Evolutionary conservation across 2,329 filamentous ascomycete species (phyloP).

Genomic region (Monilinia fructigena): DNA sequence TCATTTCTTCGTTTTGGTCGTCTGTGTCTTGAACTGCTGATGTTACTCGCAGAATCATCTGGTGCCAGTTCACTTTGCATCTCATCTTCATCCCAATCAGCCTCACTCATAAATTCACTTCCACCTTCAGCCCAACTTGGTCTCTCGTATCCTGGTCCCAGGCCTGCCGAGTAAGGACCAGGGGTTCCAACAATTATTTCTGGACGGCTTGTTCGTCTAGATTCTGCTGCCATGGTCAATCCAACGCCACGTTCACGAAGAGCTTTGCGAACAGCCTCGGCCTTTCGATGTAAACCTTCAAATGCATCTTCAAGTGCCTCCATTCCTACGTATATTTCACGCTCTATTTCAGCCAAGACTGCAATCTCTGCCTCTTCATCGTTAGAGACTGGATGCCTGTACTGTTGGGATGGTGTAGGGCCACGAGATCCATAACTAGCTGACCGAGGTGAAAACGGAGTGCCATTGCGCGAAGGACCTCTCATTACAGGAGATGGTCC

Average conservation of each 20-base stretch:
- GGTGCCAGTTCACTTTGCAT: slow-evolving; percentile 64
- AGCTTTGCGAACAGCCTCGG: slow-evolving; percentile 74
- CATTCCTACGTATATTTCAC: slow-evolving; percentile 92
- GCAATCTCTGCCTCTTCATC: slow-evolving; percentile 94
- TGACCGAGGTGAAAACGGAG: slow-evolving; percentile 38
- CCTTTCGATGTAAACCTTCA: slow-evolving; percentile 82
- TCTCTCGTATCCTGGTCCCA: slow-evolving; percentile 40
- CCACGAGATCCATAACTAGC: slow-evolving; percentile 48
- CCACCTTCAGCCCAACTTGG: slow-evolving; percentile 35
- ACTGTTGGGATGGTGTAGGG: slow-evolving; percentile 54
- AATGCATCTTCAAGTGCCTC: slow-evolving; percentile 92
- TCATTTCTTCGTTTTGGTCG: slow-evolving; percentile 67
- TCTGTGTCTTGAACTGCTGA: slow-evolving; percentile 67
- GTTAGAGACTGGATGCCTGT: slow-evolving; percentile 68
- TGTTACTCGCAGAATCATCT: slow-evolving; percentile 79
- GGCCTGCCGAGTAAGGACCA: slow-evolving; percentile 39
- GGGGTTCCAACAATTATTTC: slow-evolving; percentile 45
- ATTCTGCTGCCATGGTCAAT: slow-evolving; percentile 46
- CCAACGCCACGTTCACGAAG: slow-evolving; percentile 82
- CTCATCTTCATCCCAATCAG: slow-evolving; percentile 46
- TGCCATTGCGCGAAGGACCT: slow-evolving; percentile 36
- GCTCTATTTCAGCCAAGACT: slow-evolving; percentile 84
- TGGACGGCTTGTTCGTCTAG: slow-evolving; percentile 33
- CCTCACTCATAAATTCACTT: slow-evolving; percentile 50
- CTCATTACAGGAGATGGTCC: slow-evolving; percentile 35